Evolutionary conservation across 2,329 filamentous ascomycete species (phyloP).

Genomic region (Leptodontidium sp.): DNA sequence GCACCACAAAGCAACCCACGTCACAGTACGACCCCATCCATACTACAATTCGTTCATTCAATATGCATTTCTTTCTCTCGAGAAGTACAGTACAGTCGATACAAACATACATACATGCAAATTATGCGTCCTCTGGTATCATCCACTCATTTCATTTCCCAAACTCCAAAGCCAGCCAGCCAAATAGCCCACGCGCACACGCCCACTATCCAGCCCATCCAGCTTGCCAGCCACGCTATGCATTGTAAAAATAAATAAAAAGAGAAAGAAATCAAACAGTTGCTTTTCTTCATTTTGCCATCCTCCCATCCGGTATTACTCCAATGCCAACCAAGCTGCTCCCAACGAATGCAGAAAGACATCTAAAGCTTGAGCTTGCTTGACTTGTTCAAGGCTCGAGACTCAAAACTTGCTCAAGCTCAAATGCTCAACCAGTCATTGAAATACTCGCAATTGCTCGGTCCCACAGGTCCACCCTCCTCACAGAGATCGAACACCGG

Average conservation of each 20-base stretch:
- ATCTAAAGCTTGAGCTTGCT: background rate
- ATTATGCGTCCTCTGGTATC: slow-evolving; percentile 42
- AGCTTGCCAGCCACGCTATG: slow-evolving; percentile 42
- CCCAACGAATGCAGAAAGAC: too few species aligned
- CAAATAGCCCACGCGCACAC: slow-evolving; percentile 21
- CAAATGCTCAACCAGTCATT: slow-evolving; percentile 75
- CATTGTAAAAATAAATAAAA: slow-evolving; percentile 29
- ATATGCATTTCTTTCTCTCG: background rate
- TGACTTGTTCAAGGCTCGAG: background rate
- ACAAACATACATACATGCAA: slow-evolving; percentile 22
- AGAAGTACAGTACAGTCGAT: background rate
- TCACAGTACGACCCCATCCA: too few species aligned
- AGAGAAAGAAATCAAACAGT: slow-evolving; percentile 21
- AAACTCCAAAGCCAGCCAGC: slow-evolving; percentile 41
- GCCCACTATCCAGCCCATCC: slow-evolving; percentile 32
- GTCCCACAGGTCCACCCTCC: slow-evolving; percentile 88
- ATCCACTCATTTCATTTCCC: slow-evolving; percentile 27
- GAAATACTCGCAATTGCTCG: slow-evolving; percentile 92
- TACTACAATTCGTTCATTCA: background rate
- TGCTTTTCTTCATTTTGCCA: slow-evolving; percentile 5
- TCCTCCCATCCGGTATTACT: slow-evolving; percentile 11
- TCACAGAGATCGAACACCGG: slow-evolving; percentile 94
- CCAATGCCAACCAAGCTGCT: background rate
- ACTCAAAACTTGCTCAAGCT: background rate
- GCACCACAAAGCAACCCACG: background rate